Base-by-base conservation (phyloP, 495 filamentous ascomycete genomes). In the Aspergillus sclerotiicarbonarius region DNA sequence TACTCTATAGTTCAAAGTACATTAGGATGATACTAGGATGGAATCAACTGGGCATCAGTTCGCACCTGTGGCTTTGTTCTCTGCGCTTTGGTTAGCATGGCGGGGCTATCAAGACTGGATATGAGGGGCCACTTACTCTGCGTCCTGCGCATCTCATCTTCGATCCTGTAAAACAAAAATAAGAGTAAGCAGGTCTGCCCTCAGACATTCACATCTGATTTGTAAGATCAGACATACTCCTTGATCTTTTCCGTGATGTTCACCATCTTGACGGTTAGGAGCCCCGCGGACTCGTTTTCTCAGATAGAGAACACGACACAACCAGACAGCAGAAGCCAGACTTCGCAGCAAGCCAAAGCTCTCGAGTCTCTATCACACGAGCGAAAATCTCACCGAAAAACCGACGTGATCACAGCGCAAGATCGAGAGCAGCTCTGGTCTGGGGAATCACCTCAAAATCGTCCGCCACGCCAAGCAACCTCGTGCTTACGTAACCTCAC, bases 191-290 rank as follows among this genome's bases (percentile, higher is more conserved):
- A 13, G 57, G 39, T 47, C 5, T 57, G 51, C 5, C n/a, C 31
- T 54, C 25, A 60, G 35, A 32, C 15, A 35, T 6, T 33, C 18
- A 15, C 15, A 18, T 8, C 13, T 25, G 13, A 18, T 19, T 20
- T 32, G 8, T 15, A 6, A 6, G 19, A 44, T 45, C 3, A 30
- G 6, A 73, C 87, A 66, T 76, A 94, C 92, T 96, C 92, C 78
- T 98, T 99, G 77, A 99, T 99, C 83, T 96, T 98, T 47, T 99
- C 95, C 53, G 94, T 96, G 56, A 99, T 97, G 79, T 97, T 97
- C 76, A 97, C 95, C 95, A 99, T 98, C 63, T 82, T 91, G 84
- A 57, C 79, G 71, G 76, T 73, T 62, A 62, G 58, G 59, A 67
- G 68, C 64, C 63, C 59, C 61, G 64, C 62, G 68, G 60, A 67